These are phyloP conservation scores for Anastatica hierochuntica DNA, from an alignment of 345 rosid species.

Conservation along the genomic window DNA sequence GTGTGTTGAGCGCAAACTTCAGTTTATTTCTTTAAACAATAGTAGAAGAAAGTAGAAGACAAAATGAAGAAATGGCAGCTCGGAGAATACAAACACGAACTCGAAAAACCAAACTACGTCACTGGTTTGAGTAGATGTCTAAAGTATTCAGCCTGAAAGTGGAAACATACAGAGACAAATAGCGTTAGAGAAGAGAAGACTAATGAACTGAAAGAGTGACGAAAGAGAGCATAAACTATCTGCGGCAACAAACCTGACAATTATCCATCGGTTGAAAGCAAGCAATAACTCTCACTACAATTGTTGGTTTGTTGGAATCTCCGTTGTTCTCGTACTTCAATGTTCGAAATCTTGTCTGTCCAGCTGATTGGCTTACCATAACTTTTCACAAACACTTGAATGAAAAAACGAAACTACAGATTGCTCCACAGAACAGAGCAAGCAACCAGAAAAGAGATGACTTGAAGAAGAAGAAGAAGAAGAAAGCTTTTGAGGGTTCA, in stretches of 20 bases:
- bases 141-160: conserved; percentile 82
- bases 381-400: conserved; percentile 40
- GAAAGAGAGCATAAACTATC: background rate
- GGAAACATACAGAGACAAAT: conserved; percentile 5
- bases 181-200: background rate
- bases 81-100: conserved; percentile 15
- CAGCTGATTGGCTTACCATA: conserved; percentile 98
- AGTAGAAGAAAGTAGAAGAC: conserved; percentile 24
- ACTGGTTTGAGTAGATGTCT: conserved; percentile 96
- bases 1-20: conserved; percentile 24
- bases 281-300: conserved; percentile 84
- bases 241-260: conserved; percentile 75
- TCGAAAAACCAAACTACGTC: conserved; percentile 54
- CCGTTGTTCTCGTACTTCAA: conserved; percentile 82
- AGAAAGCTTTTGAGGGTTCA: background rate
- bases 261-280: conserved; percentile 98
- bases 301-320: conserved; percentile 56
- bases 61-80: conserved; percentile 24
- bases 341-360: conserved; percentile 91
- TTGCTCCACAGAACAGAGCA: conserved; percentile 18
- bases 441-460: background rate
- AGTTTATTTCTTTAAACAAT: conserved; percentile 31
- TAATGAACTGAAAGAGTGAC: background rate
- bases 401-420: conserved; percentile 11
- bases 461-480: conserved; percentile 1